A percentile compares a stretch with the other conserved stretches of the same genome.
phyloP scores from a whole-genome alignment of 306 rosid genomes.

The Rosa chinensis region DNA sequence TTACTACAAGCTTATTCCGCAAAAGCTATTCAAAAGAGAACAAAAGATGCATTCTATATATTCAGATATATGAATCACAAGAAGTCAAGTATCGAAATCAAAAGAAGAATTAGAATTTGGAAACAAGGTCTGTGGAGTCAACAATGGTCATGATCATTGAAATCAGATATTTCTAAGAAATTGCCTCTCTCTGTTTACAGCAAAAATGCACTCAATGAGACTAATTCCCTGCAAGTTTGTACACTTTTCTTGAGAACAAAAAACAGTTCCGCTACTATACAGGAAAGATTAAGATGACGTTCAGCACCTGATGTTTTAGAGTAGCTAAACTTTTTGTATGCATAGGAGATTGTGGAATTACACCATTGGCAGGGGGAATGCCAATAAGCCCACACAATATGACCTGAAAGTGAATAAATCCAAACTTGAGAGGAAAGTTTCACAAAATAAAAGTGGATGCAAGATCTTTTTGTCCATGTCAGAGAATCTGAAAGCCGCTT shows the following conservation, averaged over 20 bases:
- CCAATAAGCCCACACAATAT: conserved; percentile 90
- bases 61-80: conserved; percentile 5
- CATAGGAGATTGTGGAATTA: conserved; percentile 99
- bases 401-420: conserved; percentile 49
- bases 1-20: conserved; percentile 71
- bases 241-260: conserved; percentile 6
- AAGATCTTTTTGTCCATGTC: conserved; percentile 6
- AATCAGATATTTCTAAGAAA: neutral
- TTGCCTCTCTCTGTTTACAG: neutral
- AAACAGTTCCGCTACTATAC: neutral
- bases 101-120: neutral
- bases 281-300: neutral
- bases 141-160: neutral
- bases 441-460: conserved; percentile 11
- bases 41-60: conserved; percentile 17
- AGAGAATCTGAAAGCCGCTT: conserved; percentile 20
- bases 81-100: neutral
- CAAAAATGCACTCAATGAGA: conserved; percentile 5
- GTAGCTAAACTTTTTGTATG: conserved; percentile 97
- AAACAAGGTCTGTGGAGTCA: neutral
- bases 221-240: neutral
- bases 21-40: conserved; percentile 58
- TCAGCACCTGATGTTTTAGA: conserved; percentile 80
- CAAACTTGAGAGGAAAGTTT: conserved; percentile 16
- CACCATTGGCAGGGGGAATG: conserved; percentile 94